These are phyloP conservation scores for Trichocomaceae sp. DNA, from an alignment of 2,329 filamentous ascomycete genomes.

Conservation along the genomic window DNA sequence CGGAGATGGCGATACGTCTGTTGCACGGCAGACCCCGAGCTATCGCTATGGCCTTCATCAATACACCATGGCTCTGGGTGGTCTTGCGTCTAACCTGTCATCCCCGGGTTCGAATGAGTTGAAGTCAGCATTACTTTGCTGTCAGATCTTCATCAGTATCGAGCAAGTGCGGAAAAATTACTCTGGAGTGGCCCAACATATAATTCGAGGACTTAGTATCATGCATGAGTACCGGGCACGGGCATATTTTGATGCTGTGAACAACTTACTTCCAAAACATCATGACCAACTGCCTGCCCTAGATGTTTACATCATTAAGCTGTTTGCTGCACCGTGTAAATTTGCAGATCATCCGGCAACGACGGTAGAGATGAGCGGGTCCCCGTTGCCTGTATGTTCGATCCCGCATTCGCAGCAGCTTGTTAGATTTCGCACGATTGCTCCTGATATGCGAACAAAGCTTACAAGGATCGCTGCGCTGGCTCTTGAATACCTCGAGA, in stretches of 20 bases:
- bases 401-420: not conserved
- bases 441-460: constrained; percentile 10
- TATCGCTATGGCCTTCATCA: constrained; percentile 8
- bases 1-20: not conserved
- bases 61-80: constrained; percentile 1
- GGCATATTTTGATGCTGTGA: not conserved
- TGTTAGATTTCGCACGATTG: constrained; percentile 4
- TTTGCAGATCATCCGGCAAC: constrained; percentile 2
- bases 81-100: constrained; percentile 9
- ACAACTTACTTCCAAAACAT: not conserved
- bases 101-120: not conserved
- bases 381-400: not conserved
- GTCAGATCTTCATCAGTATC: constrained; percentile 12
- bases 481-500: constrained; percentile 8
- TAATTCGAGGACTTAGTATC: constrained; percentile 7
- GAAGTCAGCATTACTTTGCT: constrained; percentile 12
- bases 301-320: constrained; percentile 12
- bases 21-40: not conserved
- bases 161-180: constrained; percentile 10
- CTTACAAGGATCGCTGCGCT: constrained; percentile 1
- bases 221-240: constrained; percentile 10
- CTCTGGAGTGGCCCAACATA: constrained; percentile 8
- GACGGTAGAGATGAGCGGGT: no score
- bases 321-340: constrained; percentile 11
- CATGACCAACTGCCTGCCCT: constrained; percentile 3